Base-by-base conservation (phyloP, 2,329 filamentous ascomycete genomes). In the Zymoseptoria pseudotritici region DNA sequence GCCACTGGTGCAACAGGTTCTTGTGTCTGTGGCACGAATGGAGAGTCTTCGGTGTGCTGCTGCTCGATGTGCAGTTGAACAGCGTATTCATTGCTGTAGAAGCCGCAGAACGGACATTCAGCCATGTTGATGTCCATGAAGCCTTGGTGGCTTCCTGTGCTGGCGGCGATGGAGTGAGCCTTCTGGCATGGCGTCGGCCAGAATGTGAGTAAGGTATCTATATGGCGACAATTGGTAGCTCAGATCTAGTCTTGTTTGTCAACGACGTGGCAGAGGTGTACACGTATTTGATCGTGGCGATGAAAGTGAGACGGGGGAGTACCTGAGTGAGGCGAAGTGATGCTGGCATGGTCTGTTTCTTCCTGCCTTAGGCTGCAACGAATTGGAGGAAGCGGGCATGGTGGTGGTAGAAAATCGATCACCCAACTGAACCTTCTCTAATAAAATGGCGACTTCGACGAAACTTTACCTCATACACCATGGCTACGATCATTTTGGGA, bases 401-500 rank as follows among this genome's bases (percentile, higher is more conserved):
- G 50, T 50, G 55, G 19, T 56, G 24, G 42, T 56, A 50, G 51
- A 56, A 46, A 46, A 31, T 56, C 57, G 55, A 24, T 54, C 49
- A 24, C 11, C 29, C 46, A 54, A 49, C 58, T 58, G 58, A 57
- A 59, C 53, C 56, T 63, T 62, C 51, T 55, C 57, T 59, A 55
- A 56, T 55, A 66, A 63, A 66, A 66, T 66, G 65, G 65, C 65
- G 60, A 62, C 58, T 62, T 57, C 56, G 42, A 57, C 53, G 50
- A 57, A 51, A 50, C 24, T 36, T 21, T 22, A 22, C 50, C 50
- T 54, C 54, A 24, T 26, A 13, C 63, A 66, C 55, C 61, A 74
- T 74, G 72, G 80, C 81, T 58, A 84, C 82, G 53, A 79, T 84
- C 61, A 80, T 84, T 65, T 78, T 85, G 65, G 83, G 83, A 61